Evolutionary conservation across 1,284 basidiomycete species (phyloP), one percentile per base, ranked within the genome.

Genomic region (Microbotryum silenes-acaulis): DNA sequence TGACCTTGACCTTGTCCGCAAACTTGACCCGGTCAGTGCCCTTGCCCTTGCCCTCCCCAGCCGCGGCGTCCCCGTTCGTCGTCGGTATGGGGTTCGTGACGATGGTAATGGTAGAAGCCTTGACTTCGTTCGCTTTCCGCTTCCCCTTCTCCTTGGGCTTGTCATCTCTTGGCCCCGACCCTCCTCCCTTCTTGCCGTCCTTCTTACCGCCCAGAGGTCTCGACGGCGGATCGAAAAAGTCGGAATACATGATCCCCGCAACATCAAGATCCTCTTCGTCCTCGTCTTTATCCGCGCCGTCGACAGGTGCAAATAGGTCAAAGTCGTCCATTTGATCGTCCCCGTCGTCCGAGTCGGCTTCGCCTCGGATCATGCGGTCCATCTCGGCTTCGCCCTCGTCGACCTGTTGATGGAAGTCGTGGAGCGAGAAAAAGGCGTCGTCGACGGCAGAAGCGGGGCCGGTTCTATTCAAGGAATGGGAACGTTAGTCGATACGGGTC

Each of bases 401-500:
- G 2, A 88, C 88, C 75, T 91, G 84, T 6, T 85, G 82, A 74
- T 97, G 96, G 79, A 98, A 97, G 25, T 85, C 81, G 59, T 85
- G 84, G 59, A 97, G 83, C 60, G 88, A 84, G 77, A 98, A 98
- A 79, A 98, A 97, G 29, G 82, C 84, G 74, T 97, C 94, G 75
- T 97, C 88, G n/a, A 97, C 82, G 14, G 60, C 60, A 1, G 70
- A 70, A 2, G 62, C 37, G 1, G 62, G 63, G 2, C 64, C 62
- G 27, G 56, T 12, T 0, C 60, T 47, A 16, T 61, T 56, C 25
- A 18, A n/a, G 27, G 45, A 3, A 3, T 37, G 12, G 23, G 18
- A 45, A 21, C 7, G 14, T 29, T 7, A 18, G 6, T 9, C 29
- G 14, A 20, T 44, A 16, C 0, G 23, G 31, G 47, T 42, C 37